A percentile compares a stretch with the other conserved stretches of the same genome.
These are phyloP conservation scores for Nitzschia sp. DNA, from an alignment of 108 stramenopile genomes.

Conservation along the genomic window DNA sequence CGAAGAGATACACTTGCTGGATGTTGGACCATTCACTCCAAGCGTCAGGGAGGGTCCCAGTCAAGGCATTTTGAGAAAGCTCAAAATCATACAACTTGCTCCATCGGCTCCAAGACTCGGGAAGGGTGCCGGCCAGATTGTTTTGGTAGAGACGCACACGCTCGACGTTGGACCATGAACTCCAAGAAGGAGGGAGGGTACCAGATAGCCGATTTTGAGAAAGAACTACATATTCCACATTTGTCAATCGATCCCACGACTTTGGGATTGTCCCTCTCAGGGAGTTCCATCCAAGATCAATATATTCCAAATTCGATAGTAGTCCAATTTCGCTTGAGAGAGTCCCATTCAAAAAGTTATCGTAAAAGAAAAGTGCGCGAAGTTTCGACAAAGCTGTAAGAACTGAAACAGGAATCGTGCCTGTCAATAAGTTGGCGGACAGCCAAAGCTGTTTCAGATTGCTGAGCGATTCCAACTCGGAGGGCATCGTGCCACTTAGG, in stretches of 20 bases:
- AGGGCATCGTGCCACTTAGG: no score
- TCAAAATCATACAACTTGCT: constrained; percentile 34
- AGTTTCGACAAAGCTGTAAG: no score
- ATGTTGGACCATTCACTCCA: constrained; percentile 31
- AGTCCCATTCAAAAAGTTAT: constrained; percentile 25
- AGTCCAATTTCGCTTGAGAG: constrained; percentile 42
- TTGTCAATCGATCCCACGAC: constrained; percentile 53
- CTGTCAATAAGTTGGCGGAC: no score
- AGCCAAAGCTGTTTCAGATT: no score
- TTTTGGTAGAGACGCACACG: constrained; percentile 42
- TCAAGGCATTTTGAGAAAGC: constrained; percentile 42
- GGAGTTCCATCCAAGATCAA: constrained; percentile 12
- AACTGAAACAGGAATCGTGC: no score
- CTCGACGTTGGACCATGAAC: constrained; percentile 26
- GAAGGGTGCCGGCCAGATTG: constrained; percentile 49
- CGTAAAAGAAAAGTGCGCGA: no score
- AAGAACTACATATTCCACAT: constrained; percentile 43
- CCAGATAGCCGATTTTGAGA: constrained; percentile 7
- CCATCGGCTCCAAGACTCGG: constrained; percentile 39
- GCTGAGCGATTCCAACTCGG: no score
- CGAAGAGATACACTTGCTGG: background rate
- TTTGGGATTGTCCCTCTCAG: constrained; percentile 52
- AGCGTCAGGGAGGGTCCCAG: constrained; percentile 47
- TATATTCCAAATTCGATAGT: constrained; percentile 30
- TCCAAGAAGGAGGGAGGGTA: constrained; percentile 34